Conservation (phyloP, 768 basidiomycete species). For the Xerocomellus intermedius region DNA sequence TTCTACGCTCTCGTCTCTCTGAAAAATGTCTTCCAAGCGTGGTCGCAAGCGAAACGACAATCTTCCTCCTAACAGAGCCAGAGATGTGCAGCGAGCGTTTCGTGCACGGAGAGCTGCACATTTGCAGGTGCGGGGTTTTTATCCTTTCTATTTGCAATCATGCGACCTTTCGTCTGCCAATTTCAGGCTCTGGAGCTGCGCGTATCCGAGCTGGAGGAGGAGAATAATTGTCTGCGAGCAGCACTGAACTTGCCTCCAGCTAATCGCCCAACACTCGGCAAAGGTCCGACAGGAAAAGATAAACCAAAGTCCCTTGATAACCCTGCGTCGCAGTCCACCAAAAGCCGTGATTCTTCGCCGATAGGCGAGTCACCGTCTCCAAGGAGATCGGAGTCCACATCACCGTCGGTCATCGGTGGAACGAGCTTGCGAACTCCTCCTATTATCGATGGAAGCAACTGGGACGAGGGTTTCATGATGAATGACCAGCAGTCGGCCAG, state of each 20-base stretch:
- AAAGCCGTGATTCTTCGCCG: slow-evolving; percentile 69
- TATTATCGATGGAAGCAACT: slow-evolving; percentile 48
- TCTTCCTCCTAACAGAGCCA: slow-evolving; percentile 65
- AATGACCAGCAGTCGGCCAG: slow-evolving; percentile 39
- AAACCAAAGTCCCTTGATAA: slow-evolving; percentile 58
- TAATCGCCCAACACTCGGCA: slow-evolving; percentile 68
- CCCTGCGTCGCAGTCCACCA: slow-evolving; percentile 10
- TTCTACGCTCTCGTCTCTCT: slow-evolving; percentile 9
- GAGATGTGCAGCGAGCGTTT: slow-evolving; percentile 89
- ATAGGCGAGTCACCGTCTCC: slow-evolving; percentile 48
- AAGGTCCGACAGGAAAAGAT: slow-evolving; percentile 86
- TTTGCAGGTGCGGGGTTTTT: slow-evolving; percentile 57
- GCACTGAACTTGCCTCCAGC: slow-evolving; percentile 74
- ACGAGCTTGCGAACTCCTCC: slow-evolving; percentile 37
- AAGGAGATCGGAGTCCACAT: slow-evolving; percentile 36
- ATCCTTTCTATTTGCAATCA: slow-evolving; percentile 40
- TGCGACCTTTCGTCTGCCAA: slow-evolving; percentile 31
- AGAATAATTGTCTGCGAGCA: slow-evolving; percentile 72
- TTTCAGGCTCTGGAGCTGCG: slow-evolving; percentile 75
- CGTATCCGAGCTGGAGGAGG: slow-evolving; percentile 80
- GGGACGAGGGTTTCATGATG: slow-evolving; percentile 59
- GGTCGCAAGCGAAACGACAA: slow-evolving; percentile 75
- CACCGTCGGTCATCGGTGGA: slow-evolving; percentile 33
- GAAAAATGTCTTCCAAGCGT: slow-evolving; percentile 77
- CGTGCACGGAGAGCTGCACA: slow-evolving; percentile 86